Evolutionary conservation across 2,329 filamentous ascomycete genomes (phyloP).

Genomic region (Ophiostoma triangulosporum): DNA sequence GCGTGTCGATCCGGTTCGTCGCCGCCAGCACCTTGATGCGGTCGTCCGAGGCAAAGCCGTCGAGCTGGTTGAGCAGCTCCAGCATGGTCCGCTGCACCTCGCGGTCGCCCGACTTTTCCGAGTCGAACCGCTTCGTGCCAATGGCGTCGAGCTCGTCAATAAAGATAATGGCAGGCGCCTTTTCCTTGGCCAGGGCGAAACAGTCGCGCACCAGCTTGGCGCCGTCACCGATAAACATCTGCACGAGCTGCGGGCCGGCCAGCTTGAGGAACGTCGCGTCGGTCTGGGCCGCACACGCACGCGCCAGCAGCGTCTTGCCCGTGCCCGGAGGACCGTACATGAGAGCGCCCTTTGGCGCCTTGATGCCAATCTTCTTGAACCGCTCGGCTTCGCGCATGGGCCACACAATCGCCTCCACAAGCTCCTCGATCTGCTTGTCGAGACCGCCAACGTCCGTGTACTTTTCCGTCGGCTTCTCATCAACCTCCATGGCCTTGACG

Average conservation of each 20-base stretch:
- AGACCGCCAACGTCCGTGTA: constrained; percentile 95
- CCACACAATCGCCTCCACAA: constrained; percentile 97
- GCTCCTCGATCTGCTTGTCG: constrained; percentile 97
- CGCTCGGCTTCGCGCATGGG: constrained; percentile 99
- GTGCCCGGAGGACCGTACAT: constrained; percentile 96
- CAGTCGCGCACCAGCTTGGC: constrained; percentile 96
- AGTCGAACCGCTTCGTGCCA: constrained; percentile 98
- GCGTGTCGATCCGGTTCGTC: constrained; percentile 86
- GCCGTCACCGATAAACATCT: constrained; percentile 99
- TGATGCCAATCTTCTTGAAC: constrained; percentile 99
- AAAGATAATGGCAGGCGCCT: constrained; percentile 98
- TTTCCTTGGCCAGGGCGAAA: constrained; percentile 95
- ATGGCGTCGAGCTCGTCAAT: constrained; percentile 97
- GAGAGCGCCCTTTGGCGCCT: constrained; percentile 92
- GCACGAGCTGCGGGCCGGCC: constrained; percentile 89
- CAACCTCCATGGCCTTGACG: constrained; percentile 99
- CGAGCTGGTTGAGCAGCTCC: constrained; percentile 94
- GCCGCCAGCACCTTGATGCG: constrained; percentile 92
- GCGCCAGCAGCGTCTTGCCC: constrained; percentile 80
- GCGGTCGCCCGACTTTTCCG: constrained; percentile 92
- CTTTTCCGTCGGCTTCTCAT: constrained; percentile 98
- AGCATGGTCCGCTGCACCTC: constrained; percentile 99
- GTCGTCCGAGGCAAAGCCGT: constrained; percentile 94
- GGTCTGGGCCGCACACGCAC: constrained; percentile 93
- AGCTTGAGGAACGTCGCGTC: constrained; percentile 98